Base-by-base conservation (phyloP, 305 asterid species). In the Lippia alba region DNA sequence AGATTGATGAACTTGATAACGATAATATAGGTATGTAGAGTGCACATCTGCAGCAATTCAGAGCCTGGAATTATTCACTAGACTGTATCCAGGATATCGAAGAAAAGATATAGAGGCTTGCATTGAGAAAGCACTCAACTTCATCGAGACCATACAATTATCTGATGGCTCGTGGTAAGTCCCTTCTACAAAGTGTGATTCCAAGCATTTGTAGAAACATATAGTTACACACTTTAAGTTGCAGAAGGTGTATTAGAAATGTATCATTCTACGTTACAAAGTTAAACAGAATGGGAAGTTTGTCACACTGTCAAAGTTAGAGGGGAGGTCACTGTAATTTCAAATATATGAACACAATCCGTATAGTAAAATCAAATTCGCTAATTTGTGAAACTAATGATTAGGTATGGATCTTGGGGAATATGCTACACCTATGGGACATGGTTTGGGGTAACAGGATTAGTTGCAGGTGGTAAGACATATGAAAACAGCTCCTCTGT, bases 341-440 rank as follows among this genome's bases (percentile, higher is more conserved):
- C 0, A 4, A 36, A 36, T 4, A 36, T 36, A 36, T 36, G 41
- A 36, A 36, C 41, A 36, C 4, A 7, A 36, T 36, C 9, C 5
- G 41, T 36, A 36, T 7, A 5, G 9, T 36, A 0, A 36, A 2
- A 49, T 14, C 49, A 7, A 49, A 20, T 68, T 62, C 18, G 14
- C 50, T 36, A 24, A 24, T 24, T 36, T 36, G 36, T 49, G 55
- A 59, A 44, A 17, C 12, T 16, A 36, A 55, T 66, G n/a, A 64
- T 8, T 15, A 87, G 92, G 92, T 88, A 82, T 71, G 95, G 95
- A 41, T 81, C 86, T 17, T 88, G 95, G 95, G 95, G 90, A 60
- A 72, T 88, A 39, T 88, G 95, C 81, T 88, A 84, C 86, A 86
- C 86, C 3, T 86, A 88, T 6, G 95, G 92, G 50, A 84, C 90